Base-by-base conservation (phyloP, 2,329 filamentous ascomycete species). In the Monosporascus sp. region DNA sequence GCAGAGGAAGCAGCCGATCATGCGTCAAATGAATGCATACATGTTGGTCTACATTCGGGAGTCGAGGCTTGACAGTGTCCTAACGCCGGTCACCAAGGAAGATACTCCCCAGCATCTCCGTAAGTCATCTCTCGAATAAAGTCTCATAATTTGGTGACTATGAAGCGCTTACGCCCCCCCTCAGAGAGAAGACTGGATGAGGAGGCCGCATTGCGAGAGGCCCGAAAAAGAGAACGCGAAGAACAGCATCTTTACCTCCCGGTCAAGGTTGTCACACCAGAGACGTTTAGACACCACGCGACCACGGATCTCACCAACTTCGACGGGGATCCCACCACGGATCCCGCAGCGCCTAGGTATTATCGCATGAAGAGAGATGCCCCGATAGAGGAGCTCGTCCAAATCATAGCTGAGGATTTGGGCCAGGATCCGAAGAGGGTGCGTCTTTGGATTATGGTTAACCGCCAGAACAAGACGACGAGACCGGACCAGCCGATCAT, bases 21-120 rank as follows among this genome's bases (percentile, higher is more conserved):
- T 86, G 72, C 79, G 84, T 51, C 82, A 84, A 55, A 87, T 85
- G 71, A 99, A 92, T 69, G 95, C 94, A 5, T 99, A 99, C 77
- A 99, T 99, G 94, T 74, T 99, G 77, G 95, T 99, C 2, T 99
- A 99, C 67, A 90, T 99, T 59, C 87, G 94, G 46, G 89, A 96
- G 68, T 88, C 87, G 49, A 83, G 87, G 52, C 72, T 96, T n/a
- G 89, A 96, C 65, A 80, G 89, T 59, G 86, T 97, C 47, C 78
- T 99, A 50, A 83, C 87, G 43, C 82, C 85, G 0, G 88, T 94
- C 38, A 80, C 82, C n/a, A 79, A 87, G 58, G 81, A 88, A 2
- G 87, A 96, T 63, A 89, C 91, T 17, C 95, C 94, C 2, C 68
- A 77, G 50, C 92, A 97, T 73, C 82, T 97, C 49, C 86, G 84